phyloP scores from a whole-genome alignment of 108 stramenopile species.

The Cyclotella choctawhatcheeana region DNA sequence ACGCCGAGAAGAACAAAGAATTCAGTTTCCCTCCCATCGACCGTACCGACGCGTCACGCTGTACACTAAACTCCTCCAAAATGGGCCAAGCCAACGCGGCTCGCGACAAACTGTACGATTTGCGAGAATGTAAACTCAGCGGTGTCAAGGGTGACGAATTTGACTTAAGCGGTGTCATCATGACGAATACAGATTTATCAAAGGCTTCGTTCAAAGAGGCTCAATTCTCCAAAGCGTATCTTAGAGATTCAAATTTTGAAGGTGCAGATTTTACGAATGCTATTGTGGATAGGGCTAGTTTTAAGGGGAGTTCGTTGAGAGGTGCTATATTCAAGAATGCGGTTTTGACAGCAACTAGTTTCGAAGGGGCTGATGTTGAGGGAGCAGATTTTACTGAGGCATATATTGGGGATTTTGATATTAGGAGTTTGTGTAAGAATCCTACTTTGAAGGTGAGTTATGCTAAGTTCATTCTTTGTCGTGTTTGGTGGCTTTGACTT shows the following conservation, averaged over 20 bases:
- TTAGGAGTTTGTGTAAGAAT: constrained; percentile 92
- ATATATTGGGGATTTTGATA: constrained; percentile 91
- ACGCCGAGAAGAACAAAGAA: constrained; percentile 76
- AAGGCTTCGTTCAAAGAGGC: constrained; percentile 87
- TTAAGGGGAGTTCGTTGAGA: constrained; percentile 81
- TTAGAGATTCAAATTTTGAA: constrained; percentile 88
- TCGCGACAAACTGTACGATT: constrained; percentile 94
- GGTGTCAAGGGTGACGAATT: constrained; percentile 67
- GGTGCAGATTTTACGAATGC: constrained; percentile 95
- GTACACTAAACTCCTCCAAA: constrained; percentile 74
- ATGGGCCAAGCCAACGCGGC: constrained; percentile 98
- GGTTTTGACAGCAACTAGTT: constrained; percentile 93
- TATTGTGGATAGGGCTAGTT: constrained; percentile 92
- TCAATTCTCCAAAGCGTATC: constrained; percentile 88
- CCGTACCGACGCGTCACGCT: constrained; percentile 73
- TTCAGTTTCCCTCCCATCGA: constrained; percentile 95
- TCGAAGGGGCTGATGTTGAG: constrained; percentile 91
- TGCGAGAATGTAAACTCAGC: constrained; percentile 81
- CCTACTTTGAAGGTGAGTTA: constrained; percentile 79
- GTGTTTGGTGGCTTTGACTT: neutral
- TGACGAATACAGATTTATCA: constrained; percentile 87
- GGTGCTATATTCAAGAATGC: constrained; percentile 91
- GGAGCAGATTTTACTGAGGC: constrained; percentile 94
- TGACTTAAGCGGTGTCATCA: constrained; percentile 90
- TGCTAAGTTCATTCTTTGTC: neutral